phyloP scores from a whole-genome alignment of 73 alveolate species.

The Tetrahymena thermophila region DNA sequence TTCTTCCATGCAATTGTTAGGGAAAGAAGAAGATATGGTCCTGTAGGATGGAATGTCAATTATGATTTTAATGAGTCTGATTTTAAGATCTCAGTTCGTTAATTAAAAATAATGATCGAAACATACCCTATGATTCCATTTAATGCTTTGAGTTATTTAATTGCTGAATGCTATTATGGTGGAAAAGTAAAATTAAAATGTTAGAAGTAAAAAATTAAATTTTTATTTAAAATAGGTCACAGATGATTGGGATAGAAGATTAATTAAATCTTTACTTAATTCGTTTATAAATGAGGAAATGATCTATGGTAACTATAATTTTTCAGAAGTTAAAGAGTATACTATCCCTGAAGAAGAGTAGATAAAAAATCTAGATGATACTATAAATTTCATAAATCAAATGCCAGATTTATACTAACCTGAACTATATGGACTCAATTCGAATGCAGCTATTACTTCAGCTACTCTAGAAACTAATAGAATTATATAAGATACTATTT shows the following conservation, averaged over 20 bases:
- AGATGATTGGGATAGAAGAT: constrained; percentile 90
- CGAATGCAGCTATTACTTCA: constrained; percentile 83
- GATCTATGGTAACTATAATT: constrained; percentile 58
- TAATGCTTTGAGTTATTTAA: constrained; percentile 77
- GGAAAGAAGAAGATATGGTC: constrained; percentile 95
- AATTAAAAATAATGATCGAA: constrained; percentile 75
- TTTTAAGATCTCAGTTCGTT: constrained; percentile 82
- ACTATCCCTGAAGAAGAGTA: constrained; percentile 72
- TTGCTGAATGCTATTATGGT: constrained; percentile 95
- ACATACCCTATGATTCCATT: constrained; percentile 87
- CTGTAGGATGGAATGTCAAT: constrained; percentile 94
- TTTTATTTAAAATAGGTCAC: constrained; percentile 28
- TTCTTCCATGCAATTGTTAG: constrained; percentile 93
- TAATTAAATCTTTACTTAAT: constrained; percentile 74
- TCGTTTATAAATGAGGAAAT: constrained; percentile 75
- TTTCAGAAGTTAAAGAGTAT: constrained; percentile 52
- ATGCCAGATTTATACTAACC: constrained; percentile 90
- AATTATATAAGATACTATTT: constrained; percentile 61
- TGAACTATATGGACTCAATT: constrained; percentile 86
- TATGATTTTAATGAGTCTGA: constrained; percentile 93
- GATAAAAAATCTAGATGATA: constrained; percentile 64
- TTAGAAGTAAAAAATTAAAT: background rate
- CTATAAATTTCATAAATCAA: constrained; percentile 61
- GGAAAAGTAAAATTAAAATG: constrained; percentile 68
- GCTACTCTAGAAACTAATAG: constrained; percentile 82